phyloP scores from a whole-genome alignment of 371 early-diverging fungal genomes.

The Zychaea mexicana region DNA sequence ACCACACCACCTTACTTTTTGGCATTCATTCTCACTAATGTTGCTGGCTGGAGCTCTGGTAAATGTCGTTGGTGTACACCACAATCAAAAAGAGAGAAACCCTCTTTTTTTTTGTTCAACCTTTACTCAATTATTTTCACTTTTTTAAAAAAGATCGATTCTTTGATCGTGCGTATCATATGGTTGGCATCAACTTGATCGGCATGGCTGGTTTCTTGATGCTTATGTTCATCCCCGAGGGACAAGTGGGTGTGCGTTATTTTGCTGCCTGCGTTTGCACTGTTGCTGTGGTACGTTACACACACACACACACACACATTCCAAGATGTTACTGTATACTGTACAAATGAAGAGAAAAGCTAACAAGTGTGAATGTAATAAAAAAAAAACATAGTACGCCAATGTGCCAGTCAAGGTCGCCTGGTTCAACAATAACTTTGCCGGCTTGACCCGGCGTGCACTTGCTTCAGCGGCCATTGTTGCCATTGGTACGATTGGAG shows the following conservation, averaged over 20 bases:
- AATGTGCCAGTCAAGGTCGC: conserved; percentile 38
- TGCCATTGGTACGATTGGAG: conserved; percentile 41
- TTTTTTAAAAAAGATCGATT: background rate
- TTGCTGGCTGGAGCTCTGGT: conserved; percentile 38
- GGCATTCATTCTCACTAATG: conserved; percentile 23
- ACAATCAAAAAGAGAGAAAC: background rate
- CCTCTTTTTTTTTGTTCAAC: too few species aligned
- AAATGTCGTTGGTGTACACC: background rate
- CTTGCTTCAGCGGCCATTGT: conserved; percentile 41
- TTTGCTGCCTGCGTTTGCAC: conserved; percentile 30
- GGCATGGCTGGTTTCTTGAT: conserved; percentile 35
- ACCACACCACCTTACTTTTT: conserved; percentile 41
- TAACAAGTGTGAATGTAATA: background rate
- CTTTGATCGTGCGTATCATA: conserved; percentile 37
- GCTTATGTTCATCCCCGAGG: conserved; percentile 26
- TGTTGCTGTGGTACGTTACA: conserved; percentile 18
- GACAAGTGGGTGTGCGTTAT: conserved; percentile 20
- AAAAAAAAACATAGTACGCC: conserved; percentile 20
- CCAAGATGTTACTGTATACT: too few species aligned
- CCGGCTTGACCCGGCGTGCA: conserved; percentile 43
- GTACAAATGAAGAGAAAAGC: too few species aligned
- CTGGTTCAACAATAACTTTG: conserved; percentile 48
- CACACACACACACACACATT: too few species aligned
- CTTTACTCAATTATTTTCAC: background rate
- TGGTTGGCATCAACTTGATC: conserved; percentile 29